Base-by-base conservation (phyloP, 352 stramenopile species). In the Pythium aquatile region DNA sequence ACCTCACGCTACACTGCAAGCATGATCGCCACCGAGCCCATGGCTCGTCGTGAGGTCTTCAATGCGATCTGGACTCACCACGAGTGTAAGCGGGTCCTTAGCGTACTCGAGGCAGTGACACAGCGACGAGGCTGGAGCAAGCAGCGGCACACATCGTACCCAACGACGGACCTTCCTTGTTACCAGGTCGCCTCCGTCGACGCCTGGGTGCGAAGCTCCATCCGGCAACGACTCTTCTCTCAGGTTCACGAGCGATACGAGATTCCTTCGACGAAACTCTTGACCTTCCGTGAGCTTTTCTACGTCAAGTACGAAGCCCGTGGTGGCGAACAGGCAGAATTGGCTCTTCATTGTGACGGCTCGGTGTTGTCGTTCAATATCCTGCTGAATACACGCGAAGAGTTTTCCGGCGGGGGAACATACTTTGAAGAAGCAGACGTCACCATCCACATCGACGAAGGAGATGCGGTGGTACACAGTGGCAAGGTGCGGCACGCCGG, bases 311-410 rank as follows among this genome's bases (percentile, higher is more conserved):
- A 96, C 62, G 85, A 94, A 59, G 86, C 83, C 1, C 71, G 69
- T 2, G 54, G 52, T 0, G 77, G 75, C 10, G 84, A 90, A 57
- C 81, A 88, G 46, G 83, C 81, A 0, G 79, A 88, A 55, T 75
- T 98, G 8, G 81, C 90, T 44, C 75, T 96, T 60, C 94, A 98
- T 67, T 91, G 92, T 20, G 93, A 98, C 68, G 94, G 93, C 29
- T 98, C 92, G 8, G 78, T 97, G 5, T 65, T 98, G n/a, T 98
- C 92, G n/a, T 98, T 98, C 69, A 97, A 97, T 56, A 69, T 98
- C 20, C 56, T 98, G 53, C 74, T 98, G 8, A 97, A 97, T 69
- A 63, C 76, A 6, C 68, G 70, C 0, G 44, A 72, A 11, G 85
- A 97, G 24, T 98, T 98, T 69, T 75, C 82, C 20, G 95, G 93